Conservation (phyloP, 352 stramenopile species). For the Globisporangium middletonii region DNA sequence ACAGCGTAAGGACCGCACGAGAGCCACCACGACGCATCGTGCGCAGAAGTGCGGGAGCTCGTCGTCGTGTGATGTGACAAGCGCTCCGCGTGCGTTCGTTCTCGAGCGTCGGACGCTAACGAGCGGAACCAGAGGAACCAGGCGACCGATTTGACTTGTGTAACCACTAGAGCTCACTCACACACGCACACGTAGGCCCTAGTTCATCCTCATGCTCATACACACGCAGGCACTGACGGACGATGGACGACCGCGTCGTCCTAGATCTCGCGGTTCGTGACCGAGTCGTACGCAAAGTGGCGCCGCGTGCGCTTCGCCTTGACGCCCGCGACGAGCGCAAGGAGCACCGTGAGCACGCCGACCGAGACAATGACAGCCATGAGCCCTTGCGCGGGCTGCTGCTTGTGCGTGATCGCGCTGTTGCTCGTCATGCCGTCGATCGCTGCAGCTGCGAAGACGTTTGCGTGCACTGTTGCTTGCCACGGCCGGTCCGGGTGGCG, state of each 20-base stretch:
- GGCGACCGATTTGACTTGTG: no score
- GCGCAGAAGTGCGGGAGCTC: no score
- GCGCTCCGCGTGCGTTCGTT: no score
- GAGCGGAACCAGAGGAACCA: no score
- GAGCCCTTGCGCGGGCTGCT: neutral
- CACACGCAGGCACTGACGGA: no score
- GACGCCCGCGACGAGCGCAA: conserved; percentile 23
- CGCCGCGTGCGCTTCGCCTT: conserved; percentile 25
- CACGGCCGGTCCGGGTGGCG: conserved; percentile 55
- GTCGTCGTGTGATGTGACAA: no score
- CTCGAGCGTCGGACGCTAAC: no score
- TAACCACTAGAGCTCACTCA: neutral
- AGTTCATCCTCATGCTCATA: no score
- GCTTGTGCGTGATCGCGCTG: neutral
- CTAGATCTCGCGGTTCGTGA: conserved; percentile 27
- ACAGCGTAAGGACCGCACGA: neutral
- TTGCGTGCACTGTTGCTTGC: conserved; percentile 12
- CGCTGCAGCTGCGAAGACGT: conserved; percentile 1
- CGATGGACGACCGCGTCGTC: neutral
- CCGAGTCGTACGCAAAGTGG: conserved; percentile 51
- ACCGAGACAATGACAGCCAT: conserved; percentile 16
- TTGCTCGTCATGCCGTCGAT: conserved; percentile 6
- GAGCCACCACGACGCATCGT: no score
- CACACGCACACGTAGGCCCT: neutral
- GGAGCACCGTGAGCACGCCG: conserved; percentile 19